Conservation (phyloP, 305 asterid genomes). For the Fraxinus sp. region DNA sequence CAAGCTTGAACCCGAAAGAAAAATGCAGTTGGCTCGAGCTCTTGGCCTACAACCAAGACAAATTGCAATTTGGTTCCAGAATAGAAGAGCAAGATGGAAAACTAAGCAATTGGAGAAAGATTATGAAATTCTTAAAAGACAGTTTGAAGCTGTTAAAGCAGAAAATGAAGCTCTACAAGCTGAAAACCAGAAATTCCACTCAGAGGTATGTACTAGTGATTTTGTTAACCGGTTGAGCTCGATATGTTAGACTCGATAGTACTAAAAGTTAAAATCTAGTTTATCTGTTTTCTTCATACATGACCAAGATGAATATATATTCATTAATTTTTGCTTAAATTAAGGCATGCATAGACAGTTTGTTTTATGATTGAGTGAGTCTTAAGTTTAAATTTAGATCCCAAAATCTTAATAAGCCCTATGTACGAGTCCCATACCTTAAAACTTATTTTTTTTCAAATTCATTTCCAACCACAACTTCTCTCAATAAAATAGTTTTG, state of each 20-base stretch:
- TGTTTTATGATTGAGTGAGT: neutral
- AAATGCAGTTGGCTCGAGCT: slow-evolving; percentile 63
- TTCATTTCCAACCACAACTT: neutral
- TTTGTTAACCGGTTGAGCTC: neutral
- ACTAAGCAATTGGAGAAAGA: slow-evolving; percentile 68
- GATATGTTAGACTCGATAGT: neutral
- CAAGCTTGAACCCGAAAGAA: slow-evolving; percentile 71
- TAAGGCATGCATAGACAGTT: neutral
- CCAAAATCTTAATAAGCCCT: neutral
- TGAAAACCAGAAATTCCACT: slow-evolving; percentile 55
- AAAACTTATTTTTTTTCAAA: too few relatives aligned
- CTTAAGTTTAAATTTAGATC: neutral
- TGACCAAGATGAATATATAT: neutral
- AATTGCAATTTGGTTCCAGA: slow-evolving; percentile 70
- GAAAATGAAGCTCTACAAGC: slow-evolving; percentile 53
- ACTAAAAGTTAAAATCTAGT: neutral
- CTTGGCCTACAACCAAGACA: slow-evolving; percentile 74
- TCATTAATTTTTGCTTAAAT: neutral
- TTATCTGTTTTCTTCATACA: neutral
- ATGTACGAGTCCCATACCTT: neutral
- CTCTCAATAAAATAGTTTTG: too few relatives aligned
- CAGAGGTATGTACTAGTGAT: slow-evolving; percentile 39
- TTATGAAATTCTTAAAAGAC: slow-evolving; percentile 51
- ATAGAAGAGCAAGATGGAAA: slow-evolving; percentile 69
- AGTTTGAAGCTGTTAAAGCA: slow-evolving; percentile 55